These are phyloP conservation scores for Penstemon davidsonii DNA, from an alignment of 257 asterid genomes.

Conservation along the genomic window DNA sequence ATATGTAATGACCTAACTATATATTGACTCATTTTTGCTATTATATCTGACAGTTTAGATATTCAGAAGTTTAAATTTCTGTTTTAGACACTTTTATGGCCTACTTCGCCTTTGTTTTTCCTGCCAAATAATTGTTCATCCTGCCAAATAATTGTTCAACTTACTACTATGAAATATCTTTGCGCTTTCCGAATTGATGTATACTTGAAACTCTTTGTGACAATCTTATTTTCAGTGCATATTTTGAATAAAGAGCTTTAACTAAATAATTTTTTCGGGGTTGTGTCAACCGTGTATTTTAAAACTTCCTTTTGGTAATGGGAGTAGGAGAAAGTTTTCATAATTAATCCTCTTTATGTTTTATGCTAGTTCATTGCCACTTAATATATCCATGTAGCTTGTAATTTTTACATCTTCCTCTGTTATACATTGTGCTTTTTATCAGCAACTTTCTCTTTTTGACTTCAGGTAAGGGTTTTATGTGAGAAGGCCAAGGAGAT, in stretches of 20 bases:
- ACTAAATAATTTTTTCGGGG: no score
- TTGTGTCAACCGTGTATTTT: no score
- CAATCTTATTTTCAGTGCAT: not conserved
- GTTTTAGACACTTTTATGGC: not conserved
- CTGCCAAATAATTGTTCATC: no score
- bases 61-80: no score
- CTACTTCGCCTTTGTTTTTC: not conserved
- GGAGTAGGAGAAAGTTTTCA: not conserved
- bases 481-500: constrained; percentile 82
- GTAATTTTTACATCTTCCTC: not conserved
- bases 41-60: no score
- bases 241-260: not conserved
- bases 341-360: not conserved
- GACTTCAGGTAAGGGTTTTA: constrained; percentile 57
- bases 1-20: no score
- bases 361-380: not conserved
- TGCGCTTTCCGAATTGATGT: not conserved
- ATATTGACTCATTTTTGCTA: no score
- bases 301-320: not conserved
- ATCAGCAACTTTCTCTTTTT: constrained; percentile 16
- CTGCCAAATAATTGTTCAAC: not conserved
- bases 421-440: constrained; percentile 4
- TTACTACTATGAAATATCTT: not conserved
- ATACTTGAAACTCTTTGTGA: not conserved
- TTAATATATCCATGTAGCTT: not conserved